Evolutionary conservation across 1,139 yeast species (phyloP).

Genomic region (Pichia sp.): DNA sequence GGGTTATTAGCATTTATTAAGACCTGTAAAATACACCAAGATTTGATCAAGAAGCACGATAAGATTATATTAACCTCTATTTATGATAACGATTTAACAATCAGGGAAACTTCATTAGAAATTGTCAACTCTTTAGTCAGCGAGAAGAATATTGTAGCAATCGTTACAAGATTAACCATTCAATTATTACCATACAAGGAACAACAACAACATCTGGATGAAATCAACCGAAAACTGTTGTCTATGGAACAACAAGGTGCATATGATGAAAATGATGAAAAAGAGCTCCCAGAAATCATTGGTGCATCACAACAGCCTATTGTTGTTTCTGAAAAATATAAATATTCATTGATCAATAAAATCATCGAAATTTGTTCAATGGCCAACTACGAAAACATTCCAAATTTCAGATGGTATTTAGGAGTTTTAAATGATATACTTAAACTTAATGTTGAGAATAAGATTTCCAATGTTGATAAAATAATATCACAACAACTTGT

Average conservation of each 20-base stretch:
- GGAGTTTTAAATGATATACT: slow-evolving; percentile 73
- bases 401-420: slow-evolving; percentile 88
- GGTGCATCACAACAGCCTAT: slow-evolving; percentile 31
- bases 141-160: slow-evolving; percentile 68
- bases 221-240: slow-evolving; percentile 18
- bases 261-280: slow-evolving; percentile 20
- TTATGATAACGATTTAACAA: slow-evolving; percentile 76
- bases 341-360: slow-evolving; percentile 54
- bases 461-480: slow-evolving; percentile 43
- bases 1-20: slow-evolving; percentile 82
- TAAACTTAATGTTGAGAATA: slow-evolving; percentile 35
- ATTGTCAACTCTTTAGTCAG: slow-evolving; percentile 70
- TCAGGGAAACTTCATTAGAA: slow-evolving; percentile 80
- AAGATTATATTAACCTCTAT: slow-evolving; percentile 72
- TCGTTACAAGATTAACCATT: slow-evolving; percentile 64
- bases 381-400: slow-evolving; percentile 70
- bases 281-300: slow-evolving; percentile 20
- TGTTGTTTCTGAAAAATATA: slow-evolving; percentile 55
- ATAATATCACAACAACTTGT: slow-evolving; percentile 69
- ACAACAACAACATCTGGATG: slow-evolving; percentile 28
- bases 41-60: slow-evolving; percentile 61
- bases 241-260: slow-evolving; percentile 22
- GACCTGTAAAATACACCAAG: slow-evolving; percentile 73
- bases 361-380: slow-evolving; percentile 55
- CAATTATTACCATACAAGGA: slow-evolving; percentile 58